phyloP scores from a whole-genome alignment of 306 rosid species.

The Hippophae rhamnoides region DNA sequence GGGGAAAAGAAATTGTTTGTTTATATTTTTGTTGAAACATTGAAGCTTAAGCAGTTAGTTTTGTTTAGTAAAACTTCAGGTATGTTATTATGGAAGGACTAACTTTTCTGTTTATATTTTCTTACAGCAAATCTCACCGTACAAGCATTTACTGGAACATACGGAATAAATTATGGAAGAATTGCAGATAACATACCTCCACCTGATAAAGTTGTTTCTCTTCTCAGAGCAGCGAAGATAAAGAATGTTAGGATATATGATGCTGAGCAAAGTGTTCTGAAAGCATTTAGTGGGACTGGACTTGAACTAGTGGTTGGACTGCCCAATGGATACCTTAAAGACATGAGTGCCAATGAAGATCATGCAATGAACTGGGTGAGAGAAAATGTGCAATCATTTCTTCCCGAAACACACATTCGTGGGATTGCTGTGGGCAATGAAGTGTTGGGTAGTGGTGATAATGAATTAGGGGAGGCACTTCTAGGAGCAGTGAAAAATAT shows the following conservation, averaged over 20 bases:
- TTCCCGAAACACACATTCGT: slow-evolving; percentile 55
- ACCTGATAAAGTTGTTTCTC: slow-evolving; percentile 80
- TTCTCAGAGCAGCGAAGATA: slow-evolving; percentile 79
- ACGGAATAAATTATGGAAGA: slow-evolving; percentile 89
- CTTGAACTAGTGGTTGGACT: slow-evolving; percentile 80
- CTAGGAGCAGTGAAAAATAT: slow-evolving; percentile 77
- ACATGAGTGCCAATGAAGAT: slow-evolving; percentile 68
- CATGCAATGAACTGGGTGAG: slow-evolving; percentile 83
- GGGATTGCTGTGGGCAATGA: slow-evolving; percentile 94
- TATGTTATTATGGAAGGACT: slow-evolving; percentile 8
- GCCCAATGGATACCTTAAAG: slow-evolving; percentile 51
- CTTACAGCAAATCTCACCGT: slow-evolving; percentile 35
- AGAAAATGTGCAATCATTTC: slow-evolving; percentile 78
- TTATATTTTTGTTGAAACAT: too few relatives aligned
- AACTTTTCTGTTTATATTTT: slow-evolving; percentile 12
- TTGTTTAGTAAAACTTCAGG: too few relatives aligned
- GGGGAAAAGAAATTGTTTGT: too few relatives aligned
- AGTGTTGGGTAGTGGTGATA: slow-evolving; percentile 63
- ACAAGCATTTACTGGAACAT: slow-evolving; percentile 82
- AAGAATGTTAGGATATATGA: slow-evolving; percentile 76
- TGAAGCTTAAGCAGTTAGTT: too few relatives aligned
- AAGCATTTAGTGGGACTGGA: slow-evolving; percentile 81
- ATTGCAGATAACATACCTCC: slow-evolving; percentile 89
- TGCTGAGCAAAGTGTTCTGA: slow-evolving; percentile 79
- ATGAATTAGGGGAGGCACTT: slow-evolving; percentile 42